These are phyloP conservation scores for Calonectria leucothoes DNA, from an alignment of 2,329 filamentous ascomycete genomes.

Conservation along the genomic window DNA sequence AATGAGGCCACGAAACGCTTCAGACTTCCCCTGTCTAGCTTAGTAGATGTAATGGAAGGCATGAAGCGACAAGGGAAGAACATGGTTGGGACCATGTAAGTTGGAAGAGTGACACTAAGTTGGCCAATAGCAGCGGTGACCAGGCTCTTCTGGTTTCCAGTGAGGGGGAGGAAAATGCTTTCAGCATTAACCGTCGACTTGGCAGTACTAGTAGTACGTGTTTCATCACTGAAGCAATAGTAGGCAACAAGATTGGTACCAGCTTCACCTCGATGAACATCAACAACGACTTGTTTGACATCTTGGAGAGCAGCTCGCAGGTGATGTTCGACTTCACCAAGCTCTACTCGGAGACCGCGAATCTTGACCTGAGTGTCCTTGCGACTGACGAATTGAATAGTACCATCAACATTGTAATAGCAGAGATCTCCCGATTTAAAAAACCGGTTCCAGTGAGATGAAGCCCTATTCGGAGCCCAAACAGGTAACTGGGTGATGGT, in stretches of 20 bases:
- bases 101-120: conserved; percentile 10
- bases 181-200: neutral
- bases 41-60: conserved; percentile 20
- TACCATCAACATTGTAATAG: neutral
- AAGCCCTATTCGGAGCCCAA: neutral
- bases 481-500: neutral
- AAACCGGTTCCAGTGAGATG: neutral
- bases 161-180: neutral
- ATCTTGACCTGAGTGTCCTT: conserved; percentile 67
- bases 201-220: neutral
- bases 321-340: neutral
- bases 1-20: conserved; percentile 7
- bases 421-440: neutral
- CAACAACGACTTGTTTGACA: neutral
- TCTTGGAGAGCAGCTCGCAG: neutral
- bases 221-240: neutral
- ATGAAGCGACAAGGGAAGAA: conserved; percentile 17
- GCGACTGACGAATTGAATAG: neutral
- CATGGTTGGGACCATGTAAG: conserved; percentile 30
- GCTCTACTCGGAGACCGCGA: conserved; percentile 57
- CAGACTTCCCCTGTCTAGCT: conserved; percentile 18
- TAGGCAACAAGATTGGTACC: neutral
- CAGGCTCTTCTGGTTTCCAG: neutral
- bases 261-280: neutral
- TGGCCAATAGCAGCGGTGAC: neutral